phyloP scores from a whole-genome alignment of 1,139 yeast species.

The Blastobotrys persicus region DNA sequence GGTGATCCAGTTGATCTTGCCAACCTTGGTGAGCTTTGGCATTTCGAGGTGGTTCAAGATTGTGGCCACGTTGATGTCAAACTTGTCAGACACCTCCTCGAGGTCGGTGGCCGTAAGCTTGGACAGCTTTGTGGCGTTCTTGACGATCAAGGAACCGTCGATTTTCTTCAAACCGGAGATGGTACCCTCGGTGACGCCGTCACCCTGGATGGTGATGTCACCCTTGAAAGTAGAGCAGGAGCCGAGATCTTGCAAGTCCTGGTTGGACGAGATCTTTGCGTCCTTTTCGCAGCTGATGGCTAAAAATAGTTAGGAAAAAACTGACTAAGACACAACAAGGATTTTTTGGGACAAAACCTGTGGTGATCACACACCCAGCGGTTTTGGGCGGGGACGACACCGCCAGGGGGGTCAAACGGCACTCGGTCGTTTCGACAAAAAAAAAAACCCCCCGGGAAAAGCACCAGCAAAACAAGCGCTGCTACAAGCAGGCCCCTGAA shows the following conservation, averaged over 20 bases:
- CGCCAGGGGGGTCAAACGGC: too few relatives aligned
- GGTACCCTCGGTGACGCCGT: conserved; percentile 48
- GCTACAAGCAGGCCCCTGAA: not conserved
- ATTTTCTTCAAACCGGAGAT: conserved; percentile 60
- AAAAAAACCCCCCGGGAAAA: too few relatives aligned
- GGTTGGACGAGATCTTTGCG: conserved; percentile 53
- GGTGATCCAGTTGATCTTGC: conserved; percentile 72
- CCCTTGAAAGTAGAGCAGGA: conserved; percentile 81
- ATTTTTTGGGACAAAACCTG: too few relatives aligned
- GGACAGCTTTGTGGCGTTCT: conserved; percentile 61
- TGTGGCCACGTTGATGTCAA: conserved; percentile 63
- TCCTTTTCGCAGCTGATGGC: conserved; percentile 25
- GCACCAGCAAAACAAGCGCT: too few relatives aligned
- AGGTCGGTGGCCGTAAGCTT: conserved; percentile 75
- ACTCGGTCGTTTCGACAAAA: too few relatives aligned
- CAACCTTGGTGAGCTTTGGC: conserved; percentile 79
- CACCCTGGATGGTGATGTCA: conserved; percentile 60
- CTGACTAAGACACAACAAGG: too few relatives aligned
- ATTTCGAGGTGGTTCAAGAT: conserved; percentile 65
- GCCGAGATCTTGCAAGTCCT: conserved; percentile 70
- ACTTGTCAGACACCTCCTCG: conserved; percentile 67
- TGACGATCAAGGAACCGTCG: conserved; percentile 69
- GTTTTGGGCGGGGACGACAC: too few relatives aligned
- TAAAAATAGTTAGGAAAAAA: conserved; percentile 15
- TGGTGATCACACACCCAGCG: too few relatives aligned